Base-by-base conservation (phyloP, 2,329 filamentous ascomycete species). In the Aspergillus sp. region DNA sequence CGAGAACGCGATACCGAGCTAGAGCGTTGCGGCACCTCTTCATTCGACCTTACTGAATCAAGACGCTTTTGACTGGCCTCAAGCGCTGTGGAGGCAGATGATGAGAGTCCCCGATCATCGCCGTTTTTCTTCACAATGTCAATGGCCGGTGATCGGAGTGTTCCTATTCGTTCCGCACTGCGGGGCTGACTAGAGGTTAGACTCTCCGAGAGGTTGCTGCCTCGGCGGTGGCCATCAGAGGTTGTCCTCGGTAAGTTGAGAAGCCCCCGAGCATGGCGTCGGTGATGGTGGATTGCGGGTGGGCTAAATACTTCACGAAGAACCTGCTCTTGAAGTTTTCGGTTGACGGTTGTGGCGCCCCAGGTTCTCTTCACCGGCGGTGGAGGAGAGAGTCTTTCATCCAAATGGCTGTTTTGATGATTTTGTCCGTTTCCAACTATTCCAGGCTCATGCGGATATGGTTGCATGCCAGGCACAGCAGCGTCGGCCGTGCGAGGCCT, bases 261-360 rank as follows among this genome's bases (percentile, higher is more conserved):
- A 66, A 89, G 85, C 42, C 87, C 84, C 17, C 82, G 80, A 18
- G 72, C 59, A 61, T 89, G 89, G 32, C 89, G 87, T 59, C 92
- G 88, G 60, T 89, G 88, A 65, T 93, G 90, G 66, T 90, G 88
- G 59, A 96, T 89, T 0, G 89, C 87, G 53, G 92, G 89, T 58
- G 92, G 91, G 43, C 91, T 80, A 68, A 97, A 97, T 0, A 93
- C 93, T 70, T 97, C 93, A 39, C 92, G 90, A 68, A 97, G 89
- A 1, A 97, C 92, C 72, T 96, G 91, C 70, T 96, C 93, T 58
- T 93, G 88, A 39, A 98, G 76, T 58, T 88, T 86, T 66, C 90
- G 89, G 71, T 98, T 98, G 57, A 97, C 90, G 20, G 89, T 93
- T 0, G 93, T 97, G 15, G 92, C 91, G 7, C 93, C 93, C 93